phyloP scores from a whole-genome alignment of 2,329 filamentous ascomycete species.

The Mollisia scopiformis region DNA sequence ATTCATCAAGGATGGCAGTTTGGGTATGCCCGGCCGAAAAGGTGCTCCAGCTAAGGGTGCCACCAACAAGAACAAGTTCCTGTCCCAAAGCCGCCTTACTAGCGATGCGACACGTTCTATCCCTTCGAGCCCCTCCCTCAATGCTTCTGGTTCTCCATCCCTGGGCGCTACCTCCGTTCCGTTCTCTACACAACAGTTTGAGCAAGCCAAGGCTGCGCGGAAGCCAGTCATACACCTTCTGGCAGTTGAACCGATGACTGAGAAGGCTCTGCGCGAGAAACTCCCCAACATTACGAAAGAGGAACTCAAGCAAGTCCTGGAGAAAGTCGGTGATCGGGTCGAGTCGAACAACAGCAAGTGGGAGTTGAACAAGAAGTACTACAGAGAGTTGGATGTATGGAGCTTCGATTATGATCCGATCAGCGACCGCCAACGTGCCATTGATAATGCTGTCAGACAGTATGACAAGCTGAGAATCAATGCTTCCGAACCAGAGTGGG shows the following conservation, averaged over 20 bases:
- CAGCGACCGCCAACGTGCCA: conserved; percentile 59
- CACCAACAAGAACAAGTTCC: conserved; percentile 31
- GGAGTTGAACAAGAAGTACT: conserved; percentile 57
- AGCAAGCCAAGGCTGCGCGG: conserved; percentile 56
- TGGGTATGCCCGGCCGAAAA: conserved; percentile 25
- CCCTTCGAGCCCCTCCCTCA: conserved; percentile 59
- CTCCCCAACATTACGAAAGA: conserved; percentile 46
- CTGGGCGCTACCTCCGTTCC: conserved; percentile 52
- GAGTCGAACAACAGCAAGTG: conserved; percentile 53
- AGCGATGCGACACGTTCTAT: conserved; percentile 40
- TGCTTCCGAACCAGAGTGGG: conserved; percentile 61
- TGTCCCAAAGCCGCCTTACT: conserved; percentile 26
- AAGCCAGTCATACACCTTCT: conserved; percentile 62
- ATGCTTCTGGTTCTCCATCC: conserved; percentile 56
- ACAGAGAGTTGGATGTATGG: conserved; percentile 68
- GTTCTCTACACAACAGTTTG: conserved; percentile 53
- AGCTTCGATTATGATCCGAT: conserved; percentile 58
- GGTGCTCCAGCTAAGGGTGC: conserved; percentile 28
- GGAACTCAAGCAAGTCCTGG: conserved; percentile 57
- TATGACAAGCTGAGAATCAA: conserved; percentile 63
- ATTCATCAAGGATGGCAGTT: conserved; percentile 38
- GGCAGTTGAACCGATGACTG: conserved; percentile 55
- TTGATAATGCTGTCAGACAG: conserved; percentile 62
- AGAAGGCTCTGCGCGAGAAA: conserved; percentile 55
- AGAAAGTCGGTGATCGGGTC: conserved; percentile 61